These are phyloP conservation scores for Paraphaeosphaeria sporulosa DNA, from an alignment of 2,329 filamentous ascomycete species.

Conservation along the genomic window DNA sequence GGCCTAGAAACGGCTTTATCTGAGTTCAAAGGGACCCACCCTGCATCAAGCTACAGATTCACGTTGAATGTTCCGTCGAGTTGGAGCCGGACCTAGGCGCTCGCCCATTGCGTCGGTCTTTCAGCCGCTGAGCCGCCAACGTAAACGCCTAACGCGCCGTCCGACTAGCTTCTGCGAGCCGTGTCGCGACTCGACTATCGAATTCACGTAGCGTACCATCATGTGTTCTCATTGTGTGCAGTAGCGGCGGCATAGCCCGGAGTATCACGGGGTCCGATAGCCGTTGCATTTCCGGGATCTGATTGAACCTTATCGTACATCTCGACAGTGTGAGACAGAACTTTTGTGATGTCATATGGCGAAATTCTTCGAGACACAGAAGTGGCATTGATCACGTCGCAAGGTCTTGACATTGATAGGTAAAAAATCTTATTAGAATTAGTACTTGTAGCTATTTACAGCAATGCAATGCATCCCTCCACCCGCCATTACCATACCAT, in stretches of 20 bases:
- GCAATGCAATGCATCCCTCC: not conserved
- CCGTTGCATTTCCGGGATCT: not conserved
- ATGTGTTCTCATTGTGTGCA: not conserved
- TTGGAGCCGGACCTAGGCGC: not conserved
- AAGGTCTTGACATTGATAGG: not conserved
- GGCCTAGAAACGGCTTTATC: not conserved
- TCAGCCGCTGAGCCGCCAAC: not conserved
- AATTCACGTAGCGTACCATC: not conserved
- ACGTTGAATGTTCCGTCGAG: not conserved
- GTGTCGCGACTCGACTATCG: constrained; percentile 3
- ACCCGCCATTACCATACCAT: constrained; percentile 1
- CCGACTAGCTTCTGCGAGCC: not conserved
- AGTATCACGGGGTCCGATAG: not conserved
- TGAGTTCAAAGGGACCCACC: not conserved
- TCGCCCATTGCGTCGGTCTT: not conserved
- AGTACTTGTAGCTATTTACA: constrained; percentile 7
- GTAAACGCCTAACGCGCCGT: not conserved
- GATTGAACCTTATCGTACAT: not conserved
- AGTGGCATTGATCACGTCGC: not conserved
- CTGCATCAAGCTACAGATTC: not conserved
- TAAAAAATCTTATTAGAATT: constrained; percentile 1
- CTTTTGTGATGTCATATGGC: too few species aligned
- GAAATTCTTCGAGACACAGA: too few species aligned
- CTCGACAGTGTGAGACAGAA: not conserved
- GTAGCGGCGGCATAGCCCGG: not conserved